Evolutionary conservation across 768 basidiomycete genomes (phyloP).

Genomic region (Wakefieldia striispora): DNA sequence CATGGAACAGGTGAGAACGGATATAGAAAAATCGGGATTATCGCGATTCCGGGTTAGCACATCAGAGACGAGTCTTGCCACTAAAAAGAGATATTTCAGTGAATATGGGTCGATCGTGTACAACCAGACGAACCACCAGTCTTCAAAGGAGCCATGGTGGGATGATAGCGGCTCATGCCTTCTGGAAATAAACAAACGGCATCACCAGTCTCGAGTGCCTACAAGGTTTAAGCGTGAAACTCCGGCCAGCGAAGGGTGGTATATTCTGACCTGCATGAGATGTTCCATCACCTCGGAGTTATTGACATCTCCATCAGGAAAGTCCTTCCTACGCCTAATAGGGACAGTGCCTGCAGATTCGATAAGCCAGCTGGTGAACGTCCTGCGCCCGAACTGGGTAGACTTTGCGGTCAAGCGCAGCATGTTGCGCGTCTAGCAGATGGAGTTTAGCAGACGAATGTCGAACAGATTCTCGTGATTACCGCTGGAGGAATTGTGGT

Average conservation of each 20-base stretch:
- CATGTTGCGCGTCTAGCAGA: constrained; percentile 65
- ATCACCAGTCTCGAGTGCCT: constrained; percentile 77
- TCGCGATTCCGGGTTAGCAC: constrained; percentile 66
- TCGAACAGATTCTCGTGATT: constrained; percentile 16
- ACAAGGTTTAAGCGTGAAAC: constrained; percentile 4
- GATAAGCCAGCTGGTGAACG: constrained; percentile 89
- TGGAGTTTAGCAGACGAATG: constrained; percentile 4
- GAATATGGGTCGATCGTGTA: neutral
- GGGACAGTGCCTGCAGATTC: constrained; percentile 87
- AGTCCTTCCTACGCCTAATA: constrained; percentile 74
- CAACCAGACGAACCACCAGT: constrained; percentile 64
- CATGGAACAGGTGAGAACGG: constrained; percentile 73
- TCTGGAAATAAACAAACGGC: constrained; percentile 85
- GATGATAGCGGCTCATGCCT: constrained; percentile 82
- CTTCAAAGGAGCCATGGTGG: constrained; percentile 83
- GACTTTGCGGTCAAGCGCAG: constrained; percentile 85
- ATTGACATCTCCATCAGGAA: constrained; percentile 50
- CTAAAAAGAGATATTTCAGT: constrained; percentile 35
- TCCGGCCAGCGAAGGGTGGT: neutral
- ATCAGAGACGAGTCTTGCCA: constrained; percentile 79
- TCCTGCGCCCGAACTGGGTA: constrained; percentile 78
- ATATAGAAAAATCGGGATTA: constrained; percentile 68
- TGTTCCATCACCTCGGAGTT: constrained; percentile 69
- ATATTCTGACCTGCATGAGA: constrained; percentile 55
- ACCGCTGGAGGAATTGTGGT: constrained; percentile 72